phyloP scores from a whole-genome alignment of 495 filamentous ascomycete genomes.

The Aspergillus haitiensis region DNA sequence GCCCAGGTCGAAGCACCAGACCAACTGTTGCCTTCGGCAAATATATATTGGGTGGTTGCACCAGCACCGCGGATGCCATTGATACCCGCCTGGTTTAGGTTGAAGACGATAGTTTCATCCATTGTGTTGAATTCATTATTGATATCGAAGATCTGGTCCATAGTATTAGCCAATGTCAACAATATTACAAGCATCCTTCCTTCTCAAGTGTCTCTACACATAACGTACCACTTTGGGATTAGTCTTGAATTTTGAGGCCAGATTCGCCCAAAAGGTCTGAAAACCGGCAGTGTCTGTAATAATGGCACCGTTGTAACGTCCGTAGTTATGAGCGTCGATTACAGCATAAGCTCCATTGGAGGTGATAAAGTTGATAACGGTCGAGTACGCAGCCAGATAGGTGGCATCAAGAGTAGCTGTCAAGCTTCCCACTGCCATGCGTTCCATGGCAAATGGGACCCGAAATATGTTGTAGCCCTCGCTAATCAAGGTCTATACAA shows the following conservation, averaged over 20 bases:
- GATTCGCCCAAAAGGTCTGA: conserved; percentile 60
- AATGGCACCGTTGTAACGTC: conserved; percentile 59
- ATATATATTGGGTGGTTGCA: conserved; percentile 69
- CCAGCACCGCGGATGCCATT: conserved; percentile 67
- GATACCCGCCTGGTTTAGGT: conserved; percentile 75
- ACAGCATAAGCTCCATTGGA: conserved; percentile 63
- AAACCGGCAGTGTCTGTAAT: conserved; percentile 64
- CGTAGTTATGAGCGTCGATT: conserved; percentile 73
- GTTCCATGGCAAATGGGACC: conserved; percentile 70
- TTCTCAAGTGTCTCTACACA: conserved; percentile 8
- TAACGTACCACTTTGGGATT: conserved; percentile 55
- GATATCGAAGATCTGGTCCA: conserved; percentile 24
- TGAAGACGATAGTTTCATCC: conserved; percentile 64
- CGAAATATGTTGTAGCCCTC: conserved; percentile 73
- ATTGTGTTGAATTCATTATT: conserved; percentile 79
- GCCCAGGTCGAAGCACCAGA: conserved; percentile 62
- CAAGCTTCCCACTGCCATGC: conserved; percentile 55
- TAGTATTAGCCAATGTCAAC: not conserved
- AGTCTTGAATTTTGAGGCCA: conserved; percentile 59
- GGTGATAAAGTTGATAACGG: conserved; percentile 52
- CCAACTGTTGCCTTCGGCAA: conserved; percentile 70
- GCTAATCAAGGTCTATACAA: conserved; percentile 59
- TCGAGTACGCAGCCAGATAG: conserved; percentile 42
- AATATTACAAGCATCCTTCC: conserved; percentile 26
- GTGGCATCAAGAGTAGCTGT: conserved; percentile 40